Base-by-base conservation (phyloP, 2,329 filamentous ascomycete genomes). In the Geoglossum cookeanum region DNA sequence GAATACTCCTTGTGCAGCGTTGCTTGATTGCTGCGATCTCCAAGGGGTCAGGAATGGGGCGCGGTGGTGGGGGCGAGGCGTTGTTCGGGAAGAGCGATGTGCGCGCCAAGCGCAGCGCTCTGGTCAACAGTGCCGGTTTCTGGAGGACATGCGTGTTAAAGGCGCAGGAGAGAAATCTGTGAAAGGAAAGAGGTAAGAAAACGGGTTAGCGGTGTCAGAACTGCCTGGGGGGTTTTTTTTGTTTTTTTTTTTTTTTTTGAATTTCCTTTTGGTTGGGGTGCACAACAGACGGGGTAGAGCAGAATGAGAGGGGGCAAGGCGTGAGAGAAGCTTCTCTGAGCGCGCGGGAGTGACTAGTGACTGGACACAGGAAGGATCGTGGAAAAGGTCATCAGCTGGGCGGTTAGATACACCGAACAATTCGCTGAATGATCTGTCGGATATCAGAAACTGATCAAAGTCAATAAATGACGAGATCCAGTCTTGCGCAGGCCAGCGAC, bases 11-110 rank as follows among this genome's bases (percentile, higher is more conserved):
- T 58, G 73, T 72, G 62, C 72, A 74, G 65, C 66, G 65, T 63
- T 69, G 70, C 66, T 70, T 73, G 59, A 73, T 71, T 59, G 64
- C 63, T 61, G 65, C 65, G 62, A 60, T 70, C 66, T 56, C 55
- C 55, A 52, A 52, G 29, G 48, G 48, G 48, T 52, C 48, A 22
- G 48, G 48, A 3, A 22, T 15, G 11, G 29, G 53, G 39, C 78
- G 76, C 63, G 81, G 74, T 62, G 80, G 77, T 52, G 48, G 48
- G 48, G 59, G 82, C 84, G 60, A 84, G 82, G 79, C 75, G 70
- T 94, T 94, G 70, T 87, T 85, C 62, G 92, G 91, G 68, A 96
- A 97, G 58, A 97, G 74, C 22, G 29, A 52, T 7, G 48, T 52
- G 48, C 48, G 22, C 60, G 85, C 79, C 64, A 79, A 80, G 67